phyloP scores from a whole-genome alignment of 2,329 filamentous ascomycete genomes.

The Cadophora sp. region DNA sequence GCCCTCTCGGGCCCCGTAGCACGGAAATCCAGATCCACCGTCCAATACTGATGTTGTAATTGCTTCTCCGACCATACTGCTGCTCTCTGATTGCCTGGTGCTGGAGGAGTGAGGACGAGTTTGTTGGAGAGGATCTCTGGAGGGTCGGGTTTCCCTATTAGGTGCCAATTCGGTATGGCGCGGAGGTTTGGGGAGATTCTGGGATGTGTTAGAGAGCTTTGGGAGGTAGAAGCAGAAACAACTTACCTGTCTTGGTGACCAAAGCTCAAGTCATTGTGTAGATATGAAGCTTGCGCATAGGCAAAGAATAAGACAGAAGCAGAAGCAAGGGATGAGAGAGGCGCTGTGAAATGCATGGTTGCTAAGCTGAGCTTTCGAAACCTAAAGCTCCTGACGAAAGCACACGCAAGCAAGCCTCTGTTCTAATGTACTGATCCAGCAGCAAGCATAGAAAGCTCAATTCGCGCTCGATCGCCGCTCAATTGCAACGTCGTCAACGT shows the following conservation, averaged over 20 bases:
- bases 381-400: not conserved
- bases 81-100: constrained; percentile 84
- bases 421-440: constrained; percentile 19
- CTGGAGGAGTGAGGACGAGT: constrained; percentile 87
- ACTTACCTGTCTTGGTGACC: constrained; percentile 50
- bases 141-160: constrained; percentile 52
- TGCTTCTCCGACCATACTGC: constrained; percentile 78
- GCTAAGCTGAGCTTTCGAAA: constrained; percentile 14
- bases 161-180: constrained; percentile 41
- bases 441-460: constrained; percentile 14
- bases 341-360: constrained; percentile 35
- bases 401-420: not conserved
- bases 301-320: constrained; percentile 38
- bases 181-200: constrained; percentile 44
- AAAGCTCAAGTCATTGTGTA: constrained; percentile 49
- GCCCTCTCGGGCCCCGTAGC: constrained; percentile 84
- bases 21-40: constrained; percentile 85
- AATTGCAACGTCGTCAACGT: not conserved
- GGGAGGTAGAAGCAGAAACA: not conserved
- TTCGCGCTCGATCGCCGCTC: not conserved
- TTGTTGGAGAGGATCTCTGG: constrained; percentile 84
- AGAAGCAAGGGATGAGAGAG: constrained; percentile 38
- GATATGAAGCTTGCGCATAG: constrained; percentile 42
- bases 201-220: constrained; percentile 22
- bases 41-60: constrained; percentile 74